Evolutionary conservation across 2,329 filamentous ascomycete species (phyloP).

Genomic region (Aspergillus uvarum): DNA sequence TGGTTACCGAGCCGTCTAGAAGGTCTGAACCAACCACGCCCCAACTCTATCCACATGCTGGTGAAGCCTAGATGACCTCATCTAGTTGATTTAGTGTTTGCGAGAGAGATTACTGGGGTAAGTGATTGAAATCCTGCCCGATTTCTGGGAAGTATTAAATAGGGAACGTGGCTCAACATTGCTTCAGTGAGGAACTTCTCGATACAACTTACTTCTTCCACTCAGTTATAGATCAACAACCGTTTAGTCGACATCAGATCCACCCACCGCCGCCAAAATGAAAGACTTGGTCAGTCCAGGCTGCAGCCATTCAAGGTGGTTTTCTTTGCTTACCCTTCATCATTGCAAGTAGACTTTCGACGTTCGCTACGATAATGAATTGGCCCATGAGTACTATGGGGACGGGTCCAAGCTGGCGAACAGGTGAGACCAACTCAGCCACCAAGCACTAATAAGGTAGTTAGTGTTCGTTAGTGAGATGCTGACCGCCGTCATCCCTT

Average conservation of each 20-base stretch:
- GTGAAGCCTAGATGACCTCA: not conserved
- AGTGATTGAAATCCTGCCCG: no score
- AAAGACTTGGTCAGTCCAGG: not conserved
- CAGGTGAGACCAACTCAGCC: constrained; percentile 1
- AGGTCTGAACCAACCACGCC: not conserved
- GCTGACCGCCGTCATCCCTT: not conserved
- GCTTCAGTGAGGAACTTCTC: no score
- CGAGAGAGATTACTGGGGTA: no score
- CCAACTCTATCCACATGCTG: not conserved
- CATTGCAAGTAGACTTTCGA: constrained; percentile 17
- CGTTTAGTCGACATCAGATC: not conserved
- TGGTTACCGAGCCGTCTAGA: not conserved
- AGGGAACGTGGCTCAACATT: no score
- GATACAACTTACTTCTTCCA: not conserved
- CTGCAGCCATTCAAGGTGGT: no score
- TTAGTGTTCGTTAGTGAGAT: not conserved
- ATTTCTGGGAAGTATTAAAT: no score
- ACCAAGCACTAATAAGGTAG: no score
- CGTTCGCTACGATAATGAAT: constrained; percentile 20
- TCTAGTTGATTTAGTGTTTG: not conserved
- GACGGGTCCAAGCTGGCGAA: constrained; percentile 15
- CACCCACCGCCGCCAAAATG: not conserved
- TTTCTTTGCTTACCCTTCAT: not conserved
- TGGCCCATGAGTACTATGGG: constrained; percentile 20
- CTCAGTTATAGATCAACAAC: no score